These are phyloP conservation scores for Aspergillus nidulans DNA, from an alignment of 495 filamentous ascomycete genomes.

Conservation along the genomic window DNA sequence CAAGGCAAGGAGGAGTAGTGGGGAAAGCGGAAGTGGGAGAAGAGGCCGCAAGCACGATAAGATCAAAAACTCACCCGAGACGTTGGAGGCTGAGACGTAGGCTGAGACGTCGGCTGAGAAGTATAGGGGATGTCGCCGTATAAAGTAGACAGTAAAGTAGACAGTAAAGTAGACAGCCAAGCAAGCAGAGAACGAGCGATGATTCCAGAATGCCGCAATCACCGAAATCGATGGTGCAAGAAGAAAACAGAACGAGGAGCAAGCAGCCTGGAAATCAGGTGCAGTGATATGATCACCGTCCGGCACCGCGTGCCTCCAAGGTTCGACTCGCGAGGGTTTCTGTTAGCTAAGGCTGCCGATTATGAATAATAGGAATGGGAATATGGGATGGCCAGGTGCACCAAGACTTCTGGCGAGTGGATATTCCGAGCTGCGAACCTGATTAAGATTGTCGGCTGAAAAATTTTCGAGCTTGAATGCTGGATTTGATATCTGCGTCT, in stretches of 20 bases:
- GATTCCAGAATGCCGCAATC: constrained; percentile 22
- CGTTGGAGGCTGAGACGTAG: no score
- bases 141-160: no score
- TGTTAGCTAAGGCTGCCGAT: constrained; percentile 15
- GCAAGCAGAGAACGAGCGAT: constrained; percentile 5
- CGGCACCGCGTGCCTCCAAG: constrained; percentile 6
- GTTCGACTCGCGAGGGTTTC: constrained; percentile 13
- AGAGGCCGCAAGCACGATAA: not conserved
- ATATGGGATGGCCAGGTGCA: constrained; percentile 8
- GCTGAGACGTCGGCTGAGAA: no score
- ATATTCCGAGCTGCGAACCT: not conserved
- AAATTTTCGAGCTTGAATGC: constrained; percentile 4
- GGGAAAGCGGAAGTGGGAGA: not conserved
- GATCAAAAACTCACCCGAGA: not conserved
- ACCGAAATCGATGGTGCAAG: constrained; percentile 20
- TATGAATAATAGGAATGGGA: constrained; percentile 15
- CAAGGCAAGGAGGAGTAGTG: not conserved
- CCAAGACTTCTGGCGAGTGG: constrained; percentile 9
- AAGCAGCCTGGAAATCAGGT: no score
- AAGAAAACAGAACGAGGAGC: constrained; percentile 9
- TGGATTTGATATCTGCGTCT: not conserved
- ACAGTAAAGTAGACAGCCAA: not conserved
- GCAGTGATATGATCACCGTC: constrained; percentile 3
- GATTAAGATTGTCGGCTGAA: constrained; percentile 6
- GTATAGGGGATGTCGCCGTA: no score